phyloP scores from a whole-genome alignment of 176 grass and related monocot species.

The Zea luxurians region DNA sequence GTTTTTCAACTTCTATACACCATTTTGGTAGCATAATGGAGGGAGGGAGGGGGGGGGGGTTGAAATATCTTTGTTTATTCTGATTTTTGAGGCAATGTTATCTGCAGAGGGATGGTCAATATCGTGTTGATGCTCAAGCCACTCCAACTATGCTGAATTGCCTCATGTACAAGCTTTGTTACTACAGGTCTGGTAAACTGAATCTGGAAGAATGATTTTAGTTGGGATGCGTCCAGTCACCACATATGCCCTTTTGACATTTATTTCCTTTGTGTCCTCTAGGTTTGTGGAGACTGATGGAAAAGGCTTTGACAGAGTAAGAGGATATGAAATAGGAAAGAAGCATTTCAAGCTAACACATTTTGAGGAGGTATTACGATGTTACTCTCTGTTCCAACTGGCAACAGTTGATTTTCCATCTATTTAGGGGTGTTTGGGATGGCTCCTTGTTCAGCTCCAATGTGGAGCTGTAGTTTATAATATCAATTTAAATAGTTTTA shows the following conservation, averaged over 20 bases:
- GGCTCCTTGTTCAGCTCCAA: too few relatives aligned
- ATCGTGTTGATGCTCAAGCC: constrained; percentile 92
- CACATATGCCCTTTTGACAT: constrained; percentile 27
- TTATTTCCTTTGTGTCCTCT: constrained; percentile 38
- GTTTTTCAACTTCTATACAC: constrained; percentile 7
- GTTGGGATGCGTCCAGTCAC: background rate
- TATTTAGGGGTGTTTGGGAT: too few relatives aligned
- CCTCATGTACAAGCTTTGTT: constrained; percentile 99
- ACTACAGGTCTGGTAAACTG: constrained; percentile 76
- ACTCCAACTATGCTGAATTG: constrained; percentile 98
- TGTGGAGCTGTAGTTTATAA: too few relatives aligned
- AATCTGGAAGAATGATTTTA: constrained; percentile 1
- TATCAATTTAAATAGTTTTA: too few relatives aligned
- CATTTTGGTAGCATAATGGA: constrained; percentile 22
- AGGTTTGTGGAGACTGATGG: constrained; percentile 99
- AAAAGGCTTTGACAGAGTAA: constrained; percentile 93
- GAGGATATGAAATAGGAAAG: constrained; percentile 99
- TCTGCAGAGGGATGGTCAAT: constrained; percentile 89
- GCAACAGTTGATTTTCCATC: background rate
- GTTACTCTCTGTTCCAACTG: background rate
- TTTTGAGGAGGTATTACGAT: constrained; percentile 89
- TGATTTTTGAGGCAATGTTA: constrained; percentile 34
- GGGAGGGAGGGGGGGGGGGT: background rate
- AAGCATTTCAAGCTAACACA: constrained; percentile 99
- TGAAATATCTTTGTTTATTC: constrained; percentile 13